Evolutionary conservation across 2,329 filamentous ascomycete genomes (phyloP).

Genomic region (Diaporthe sp.): DNA sequence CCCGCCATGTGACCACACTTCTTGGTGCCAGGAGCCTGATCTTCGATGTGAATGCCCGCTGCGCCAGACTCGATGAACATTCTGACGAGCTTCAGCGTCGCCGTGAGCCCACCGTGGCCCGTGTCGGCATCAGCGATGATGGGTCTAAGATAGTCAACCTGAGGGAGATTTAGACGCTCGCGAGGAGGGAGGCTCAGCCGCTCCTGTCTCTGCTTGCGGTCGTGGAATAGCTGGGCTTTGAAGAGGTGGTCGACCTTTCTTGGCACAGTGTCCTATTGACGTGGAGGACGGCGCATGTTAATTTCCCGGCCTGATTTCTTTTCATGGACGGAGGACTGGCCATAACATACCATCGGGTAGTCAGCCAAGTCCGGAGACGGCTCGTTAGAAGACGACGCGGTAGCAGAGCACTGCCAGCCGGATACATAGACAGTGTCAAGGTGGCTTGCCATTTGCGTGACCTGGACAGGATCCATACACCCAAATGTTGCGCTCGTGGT

Average conservation of each 20-base stretch:
- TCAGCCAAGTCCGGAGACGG: constrained; percentile 97
- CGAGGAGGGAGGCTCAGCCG: constrained; percentile 81
- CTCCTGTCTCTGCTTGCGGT: constrained; percentile 98
- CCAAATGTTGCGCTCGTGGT: constrained; percentile 96
- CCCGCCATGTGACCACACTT: constrained; percentile 99
- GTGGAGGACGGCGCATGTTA: background rate
- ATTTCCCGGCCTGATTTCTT: constrained; percentile 56
- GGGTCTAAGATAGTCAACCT: constrained; percentile 93
- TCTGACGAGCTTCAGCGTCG: constrained; percentile 99
- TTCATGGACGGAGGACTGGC: background rate
- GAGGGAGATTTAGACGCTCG: constrained; percentile 79
- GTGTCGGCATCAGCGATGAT: constrained; percentile 98
- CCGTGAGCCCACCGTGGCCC: constrained; percentile 96
- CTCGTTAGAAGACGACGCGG: constrained; percentile 93
- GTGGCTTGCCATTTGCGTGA: constrained; percentile 99
- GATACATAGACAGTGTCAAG: constrained; percentile 99
- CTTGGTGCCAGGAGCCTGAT: constrained; percentile 98
- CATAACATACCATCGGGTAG: constrained; percentile 84
- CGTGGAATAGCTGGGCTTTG: constrained; percentile 99
- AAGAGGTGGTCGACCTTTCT: constrained; percentile 98
- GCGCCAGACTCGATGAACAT: constrained; percentile 97
- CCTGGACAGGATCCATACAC: constrained; percentile 96
- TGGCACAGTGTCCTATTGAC: constrained; percentile 89
- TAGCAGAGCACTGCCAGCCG: constrained; percentile 98
- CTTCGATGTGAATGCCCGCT: constrained; percentile 98